phyloP scores from a whole-genome alignment of 2,329 filamentous ascomycete species.

The Polytolypa hystricis region DNA sequence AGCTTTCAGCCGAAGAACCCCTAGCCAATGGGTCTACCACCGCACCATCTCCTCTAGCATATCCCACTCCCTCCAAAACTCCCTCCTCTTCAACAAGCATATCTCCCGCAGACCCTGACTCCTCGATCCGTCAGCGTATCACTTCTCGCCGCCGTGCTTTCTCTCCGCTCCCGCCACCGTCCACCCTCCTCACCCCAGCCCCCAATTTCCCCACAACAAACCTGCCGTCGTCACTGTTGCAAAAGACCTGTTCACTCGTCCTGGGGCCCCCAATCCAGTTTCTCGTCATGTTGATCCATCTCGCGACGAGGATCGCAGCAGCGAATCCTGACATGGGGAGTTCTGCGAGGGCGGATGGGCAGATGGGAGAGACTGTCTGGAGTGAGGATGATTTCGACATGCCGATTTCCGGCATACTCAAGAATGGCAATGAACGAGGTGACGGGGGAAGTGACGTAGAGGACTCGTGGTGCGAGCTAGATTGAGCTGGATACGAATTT shows the following conservation, averaged over 20 bases:
- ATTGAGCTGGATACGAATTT: no score
- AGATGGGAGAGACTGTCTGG: conserved; percentile 34
- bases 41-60: not conserved
- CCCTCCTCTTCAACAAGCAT: conserved; percentile 23
- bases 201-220: conserved; percentile 37
- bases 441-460: no score
- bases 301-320: conserved; percentile 66
- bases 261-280: conserved; percentile 72
- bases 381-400: conserved; percentile 50
- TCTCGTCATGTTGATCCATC: conserved; percentile 66
- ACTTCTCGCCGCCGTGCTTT: conserved; percentile 47
- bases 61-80: conserved; percentile 30
- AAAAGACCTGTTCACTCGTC: conserved; percentile 66
- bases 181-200: conserved; percentile 47
- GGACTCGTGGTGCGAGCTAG: no score
- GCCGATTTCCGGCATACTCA: no score
- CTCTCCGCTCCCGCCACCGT: conserved; percentile 57
- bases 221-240: conserved; percentile 55
- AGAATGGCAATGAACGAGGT: no score
- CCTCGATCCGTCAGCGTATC: conserved; percentile 41
- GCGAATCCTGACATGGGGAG: no score
- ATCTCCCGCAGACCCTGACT: conserved; percentile 20
- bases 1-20: no score
- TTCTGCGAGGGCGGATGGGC: no score
- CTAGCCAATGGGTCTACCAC: not conserved